phyloP scores from a whole-genome alignment of 257 asterid species.

The Solanum tacnaense region DNA sequence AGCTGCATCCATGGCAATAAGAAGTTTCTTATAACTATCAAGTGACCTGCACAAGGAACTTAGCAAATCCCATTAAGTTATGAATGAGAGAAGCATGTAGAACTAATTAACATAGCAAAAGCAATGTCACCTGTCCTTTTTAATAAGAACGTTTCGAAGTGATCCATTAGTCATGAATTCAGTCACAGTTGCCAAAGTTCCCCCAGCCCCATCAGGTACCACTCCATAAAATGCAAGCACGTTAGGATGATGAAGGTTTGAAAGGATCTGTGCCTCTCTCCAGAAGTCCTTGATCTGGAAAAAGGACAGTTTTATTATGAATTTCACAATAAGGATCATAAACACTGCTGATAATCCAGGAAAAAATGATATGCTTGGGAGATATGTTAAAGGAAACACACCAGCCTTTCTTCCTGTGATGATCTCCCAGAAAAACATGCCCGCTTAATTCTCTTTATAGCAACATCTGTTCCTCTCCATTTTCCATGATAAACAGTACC shows the following conservation, averaged over 20 bases:
- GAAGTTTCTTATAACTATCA: conserved; percentile 48
- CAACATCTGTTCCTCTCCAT: conserved; percentile 84
- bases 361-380: neutral
- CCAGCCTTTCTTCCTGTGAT: conserved; percentile 65
- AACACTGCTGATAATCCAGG: neutral
- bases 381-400: conserved; percentile 23
- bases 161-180: conserved; percentile 81
- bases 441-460: conserved; percentile 62
- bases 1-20: conserved; percentile 77
- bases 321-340: neutral
- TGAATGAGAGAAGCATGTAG: neutral
- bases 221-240: conserved; percentile 80
- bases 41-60: conserved; percentile 33
- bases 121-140: conserved; percentile 47
- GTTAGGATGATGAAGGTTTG: conserved; percentile 72
- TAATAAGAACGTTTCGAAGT: conserved; percentile 44
- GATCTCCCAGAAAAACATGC: conserved; percentile 59
- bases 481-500: conserved; percentile 77
- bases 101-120: conserved; percentile 2
- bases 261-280: conserved; percentile 65
- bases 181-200: conserved; percentile 66
- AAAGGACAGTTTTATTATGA: neutral
- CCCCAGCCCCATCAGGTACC: conserved; percentile 77
- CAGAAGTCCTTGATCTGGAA: conserved; percentile 62
- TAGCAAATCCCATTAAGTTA: conserved; percentile 12